These are phyloP conservation scores for Epichloe hybrida DNA, from an alignment of 2,329 filamentous ascomycete genomes.

Conservation along the genomic window DNA sequence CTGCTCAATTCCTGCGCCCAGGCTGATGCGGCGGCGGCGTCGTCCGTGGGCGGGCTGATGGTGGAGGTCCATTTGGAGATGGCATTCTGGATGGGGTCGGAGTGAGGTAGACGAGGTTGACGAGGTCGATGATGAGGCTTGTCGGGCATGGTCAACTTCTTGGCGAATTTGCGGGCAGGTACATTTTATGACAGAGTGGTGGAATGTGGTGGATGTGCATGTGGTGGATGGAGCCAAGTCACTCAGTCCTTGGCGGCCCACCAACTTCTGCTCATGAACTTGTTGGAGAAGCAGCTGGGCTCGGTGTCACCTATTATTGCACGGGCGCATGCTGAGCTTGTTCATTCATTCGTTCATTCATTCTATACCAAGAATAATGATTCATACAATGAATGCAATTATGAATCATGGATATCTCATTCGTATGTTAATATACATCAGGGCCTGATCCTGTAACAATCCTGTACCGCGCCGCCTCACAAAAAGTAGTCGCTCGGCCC, in stretches of 20 bases:
- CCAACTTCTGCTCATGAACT: too few species aligned
- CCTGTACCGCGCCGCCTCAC: slow-evolving; percentile 23
- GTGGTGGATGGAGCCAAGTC: too few species aligned
- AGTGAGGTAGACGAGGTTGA: slow-evolving; percentile 1
- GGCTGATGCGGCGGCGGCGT: slow-evolving; percentile 1
- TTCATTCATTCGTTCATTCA: too few species aligned
- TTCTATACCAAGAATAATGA: not conserved
- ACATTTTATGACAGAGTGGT: too few species aligned
- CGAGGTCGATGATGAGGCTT: not conserved
- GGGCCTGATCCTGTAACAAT: slow-evolving; percentile 13
- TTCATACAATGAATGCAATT: slow-evolving; percentile 5
- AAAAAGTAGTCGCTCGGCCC: slow-evolving; percentile 61
- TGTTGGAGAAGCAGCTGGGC: too few species aligned
- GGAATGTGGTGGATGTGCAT: too few species aligned
- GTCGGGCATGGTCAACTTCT: slow-evolving; percentile 13
- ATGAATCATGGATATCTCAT: slow-evolving; percentile 27
- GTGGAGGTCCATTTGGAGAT: slow-evolving; percentile 16
- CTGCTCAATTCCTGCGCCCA: slow-evolving; percentile 20
- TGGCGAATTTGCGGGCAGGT: not conserved
- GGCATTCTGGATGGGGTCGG: slow-evolving; percentile 20
- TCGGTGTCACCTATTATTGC: too few species aligned
- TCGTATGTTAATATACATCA: slow-evolving; percentile 29
- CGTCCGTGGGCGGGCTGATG: slow-evolving; percentile 1
- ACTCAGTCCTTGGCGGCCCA: too few species aligned
- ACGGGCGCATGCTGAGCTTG: too few species aligned